phyloP scores from a whole-genome alignment of 1,284 basidiomycete species.

The Vanrija sp. region DNA sequence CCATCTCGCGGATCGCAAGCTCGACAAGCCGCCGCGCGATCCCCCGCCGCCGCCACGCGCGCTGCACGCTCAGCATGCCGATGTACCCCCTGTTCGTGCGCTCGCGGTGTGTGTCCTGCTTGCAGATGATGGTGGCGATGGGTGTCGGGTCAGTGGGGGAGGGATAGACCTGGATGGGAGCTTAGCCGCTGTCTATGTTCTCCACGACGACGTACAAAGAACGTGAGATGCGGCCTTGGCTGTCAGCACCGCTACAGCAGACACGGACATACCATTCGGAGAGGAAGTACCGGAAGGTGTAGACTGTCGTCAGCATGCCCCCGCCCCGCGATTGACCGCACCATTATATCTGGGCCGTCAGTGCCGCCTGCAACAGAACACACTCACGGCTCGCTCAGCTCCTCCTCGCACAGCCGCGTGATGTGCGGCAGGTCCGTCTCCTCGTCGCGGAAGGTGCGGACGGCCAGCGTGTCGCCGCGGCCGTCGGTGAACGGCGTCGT shows the following conservation, averaged over 20 bases:
- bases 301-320: conserved; percentile 28
- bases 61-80: conserved; percentile 90
- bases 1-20: conserved; percentile 76
- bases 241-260: conserved; percentile 1
- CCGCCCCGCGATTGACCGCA: background rate
- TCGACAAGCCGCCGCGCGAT: conserved; percentile 79
- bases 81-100: conserved; percentile 86
- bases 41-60: conserved; percentile 74
- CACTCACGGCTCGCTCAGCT: conserved; percentile 89
- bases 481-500: conserved; percentile 14
- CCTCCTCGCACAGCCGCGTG: conserved; percentile 81
- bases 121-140: conserved; percentile 91
- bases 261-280: conserved; percentile 69
- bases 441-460: conserved; percentile 33
- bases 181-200: background rate
- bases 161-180: conserved; percentile 21
- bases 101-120: conserved; percentile 80
- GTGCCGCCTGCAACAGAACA: conserved; percentile 1
- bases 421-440: conserved; percentile 74
- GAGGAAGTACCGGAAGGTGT: conserved; percentile 73
- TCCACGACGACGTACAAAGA: conserved; percentile 61
- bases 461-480: conserved; percentile 26
- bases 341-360: conserved; percentile 22
- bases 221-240: conserved; percentile 84
- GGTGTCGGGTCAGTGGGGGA: conserved; percentile 49